These are phyloP conservation scores for Saccharum officinarum DNA, from an alignment of 176 grass and related monocot genomes.

Conservation along the genomic window DNA sequence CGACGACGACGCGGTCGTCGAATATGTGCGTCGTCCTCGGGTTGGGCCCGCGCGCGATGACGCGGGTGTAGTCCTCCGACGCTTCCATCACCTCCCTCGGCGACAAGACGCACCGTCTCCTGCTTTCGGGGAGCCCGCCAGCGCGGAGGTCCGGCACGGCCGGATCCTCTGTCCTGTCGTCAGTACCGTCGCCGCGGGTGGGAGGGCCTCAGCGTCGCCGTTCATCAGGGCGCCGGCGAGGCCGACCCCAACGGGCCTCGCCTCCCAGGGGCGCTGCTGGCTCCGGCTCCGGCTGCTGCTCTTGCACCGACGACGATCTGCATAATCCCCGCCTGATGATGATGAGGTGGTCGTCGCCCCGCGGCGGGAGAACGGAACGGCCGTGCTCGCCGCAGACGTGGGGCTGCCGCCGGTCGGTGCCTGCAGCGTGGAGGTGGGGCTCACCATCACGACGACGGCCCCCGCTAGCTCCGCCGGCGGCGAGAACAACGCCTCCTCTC, in stretches of 20 bases:
- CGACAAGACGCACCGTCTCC: slow-evolving; percentile 6
- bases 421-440: slow-evolving; percentile 61
- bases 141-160: not conserved
- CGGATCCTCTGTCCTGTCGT: slow-evolving; percentile 13
- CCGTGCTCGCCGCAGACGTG: slow-evolving; percentile 11
- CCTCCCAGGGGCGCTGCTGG: slow-evolving; percentile 30
- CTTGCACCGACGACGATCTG: not conserved
- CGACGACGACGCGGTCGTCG: slow-evolving; percentile 51
- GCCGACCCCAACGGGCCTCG: slow-evolving; percentile 49
- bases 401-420: not conserved
- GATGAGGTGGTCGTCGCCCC: not conserved
- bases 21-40: slow-evolving; percentile 70
- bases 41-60: slow-evolving; percentile 63
- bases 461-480: not conserved
- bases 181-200: not conserved
- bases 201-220: not conserved
- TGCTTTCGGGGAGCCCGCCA: not conserved
- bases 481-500: not conserved
- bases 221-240: slow-evolving; percentile 24
- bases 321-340: not conserved
- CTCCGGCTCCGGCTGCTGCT: not conserved
- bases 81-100: slow-evolving; percentile 49
- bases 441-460: slow-evolving; percentile 18
- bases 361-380: not conserved
- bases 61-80: slow-evolving; percentile 81